Base-by-base conservation (phyloP, 2,329 filamentous ascomycete species). In the Aspergillus sp. region DNA sequence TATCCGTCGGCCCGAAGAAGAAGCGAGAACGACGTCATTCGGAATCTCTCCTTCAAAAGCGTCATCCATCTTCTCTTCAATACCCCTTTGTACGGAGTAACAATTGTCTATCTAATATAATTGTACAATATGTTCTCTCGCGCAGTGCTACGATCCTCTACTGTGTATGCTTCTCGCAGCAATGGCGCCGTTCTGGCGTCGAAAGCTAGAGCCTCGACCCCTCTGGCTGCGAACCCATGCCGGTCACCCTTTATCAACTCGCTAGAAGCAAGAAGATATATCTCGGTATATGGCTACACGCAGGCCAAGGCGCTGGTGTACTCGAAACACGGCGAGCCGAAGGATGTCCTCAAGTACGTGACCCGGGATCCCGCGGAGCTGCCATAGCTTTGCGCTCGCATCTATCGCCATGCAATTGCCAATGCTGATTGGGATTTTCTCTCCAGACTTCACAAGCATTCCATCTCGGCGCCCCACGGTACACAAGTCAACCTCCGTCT, bases 401-500 rank as follows among this genome's bases (percentile, higher is more conserved):
- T 30, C 25, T 30, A 9, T 30, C 10, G 25, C 10, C 25, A 30
- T 30, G 25, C 25, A 12, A 30, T 35, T 4, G 25, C 22, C 12
- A 7, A n/a, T 25, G n/a, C 15, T 13, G 13, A 19, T 19, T 41
- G 9, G 10, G 20, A 32, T 46, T 35, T 32, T 15, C 25, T 33
- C 25, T 39, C 41, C n/a, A 60, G 71, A 19, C 65, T 76, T 30
- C 74, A 76, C 56, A 70, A 70, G 25, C 71, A 76, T 56, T 76
- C 74, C 7, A 73, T 76, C 47, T 73, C 73, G 5, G 64, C 74
- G 7, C 73, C 73, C 4, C 62, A 73, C 53, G 85, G 87, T 43
- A 73, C 79, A 47, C 74, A 79, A 53, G 73, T 94, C 57, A 90
- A 91, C 47, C 76, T 98, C 51, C 88, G 89, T 67, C 85, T 93